Evolutionary conservation across 2,329 filamentous ascomycete species (phyloP).

Genomic region (Colletotrichum lini): DNA sequence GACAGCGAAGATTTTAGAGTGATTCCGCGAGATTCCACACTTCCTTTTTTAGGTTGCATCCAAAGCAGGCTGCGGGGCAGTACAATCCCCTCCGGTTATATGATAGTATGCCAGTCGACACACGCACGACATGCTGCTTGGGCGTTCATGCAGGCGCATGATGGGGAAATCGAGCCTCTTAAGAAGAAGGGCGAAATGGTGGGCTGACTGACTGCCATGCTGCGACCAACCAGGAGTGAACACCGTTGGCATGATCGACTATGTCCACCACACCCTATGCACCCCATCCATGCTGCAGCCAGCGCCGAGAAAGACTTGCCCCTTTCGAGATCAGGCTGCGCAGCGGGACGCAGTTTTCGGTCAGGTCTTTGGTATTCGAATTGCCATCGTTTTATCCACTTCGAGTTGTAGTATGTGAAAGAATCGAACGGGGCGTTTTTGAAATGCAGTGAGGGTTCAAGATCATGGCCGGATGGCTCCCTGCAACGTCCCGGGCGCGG

Average conservation of each 20-base stretch:
- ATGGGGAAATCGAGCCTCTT: not conserved
- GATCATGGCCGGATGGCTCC: not conserved
- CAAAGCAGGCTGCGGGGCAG: not conserved
- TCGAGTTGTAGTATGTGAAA: too few species aligned
- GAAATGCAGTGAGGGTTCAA: too few species aligned
- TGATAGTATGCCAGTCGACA: not conserved
- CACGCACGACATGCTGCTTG: not conserved
- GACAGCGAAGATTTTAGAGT: not conserved
- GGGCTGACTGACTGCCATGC: not conserved
- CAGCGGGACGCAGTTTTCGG: not conserved
- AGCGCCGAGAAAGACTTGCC: not conserved
- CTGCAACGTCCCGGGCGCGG: not conserved
- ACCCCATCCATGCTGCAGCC: not conserved
- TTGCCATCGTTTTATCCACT: not conserved
- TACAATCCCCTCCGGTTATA: too few species aligned
- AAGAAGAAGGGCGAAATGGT: not conserved
- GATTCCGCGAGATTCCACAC: not conserved
- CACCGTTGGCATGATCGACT: too few species aligned
- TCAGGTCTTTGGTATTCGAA: not conserved
- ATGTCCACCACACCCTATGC: not conserved
- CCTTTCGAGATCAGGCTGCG: not conserved
- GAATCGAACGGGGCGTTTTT: too few species aligned
- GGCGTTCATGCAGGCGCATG: not conserved
- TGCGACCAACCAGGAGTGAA: not conserved
- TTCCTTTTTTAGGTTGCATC: not conserved